Evolutionary conservation across 2,329 filamentous ascomycete species (phyloP), one percentile per base, ranked within the genome.

Genomic region (Beauveria brongniartii): DNA sequence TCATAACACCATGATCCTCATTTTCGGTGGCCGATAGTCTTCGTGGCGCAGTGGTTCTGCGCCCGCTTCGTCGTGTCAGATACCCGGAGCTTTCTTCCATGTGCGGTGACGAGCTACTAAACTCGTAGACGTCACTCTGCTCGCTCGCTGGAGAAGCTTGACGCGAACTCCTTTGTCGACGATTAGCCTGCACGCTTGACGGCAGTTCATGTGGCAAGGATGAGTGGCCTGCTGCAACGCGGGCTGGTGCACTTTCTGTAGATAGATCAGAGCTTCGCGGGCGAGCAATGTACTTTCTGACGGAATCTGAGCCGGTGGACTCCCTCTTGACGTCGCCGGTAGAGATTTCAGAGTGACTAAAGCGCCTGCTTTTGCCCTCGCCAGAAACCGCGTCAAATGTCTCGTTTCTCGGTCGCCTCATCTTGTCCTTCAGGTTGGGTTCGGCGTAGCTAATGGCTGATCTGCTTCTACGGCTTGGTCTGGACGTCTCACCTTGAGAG

Each of bases 351-450:
- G 68, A 63, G 12, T 67, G 74, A 63, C 77, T 80, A 26, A 72
- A 74, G 59, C 76, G 72, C 55, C 77, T 69, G 65, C 78, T 77
- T 68, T 81, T 85, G 37, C 80, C 82, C 66, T 88, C 82, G n/a
- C 82, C 85, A 12, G 81, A 74, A 16, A 93, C 89, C 1, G 89
- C 90, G 71, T 92, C 89, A 41, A 88, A 83, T 10, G 92, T 74
- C 65, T 90, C 85, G 69, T 90, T 90, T 1, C 87, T 89, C 24
- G 90, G 89, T 62, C 90, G 82, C 62, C 90, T 83, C 90, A 94
- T 92, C 75, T 94, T 94, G 69, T 87, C 88, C 64, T 88, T 82
- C 47, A 94, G 77, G 68, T 89, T 93, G 1, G 90, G 90, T 71
- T 93, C 89, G 12, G 89, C 88, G 71, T 94, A 94, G 75, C 89